Base-by-base conservation (phyloP, 305 asterid genomes). In the Fraxinus paxiana region DNA sequence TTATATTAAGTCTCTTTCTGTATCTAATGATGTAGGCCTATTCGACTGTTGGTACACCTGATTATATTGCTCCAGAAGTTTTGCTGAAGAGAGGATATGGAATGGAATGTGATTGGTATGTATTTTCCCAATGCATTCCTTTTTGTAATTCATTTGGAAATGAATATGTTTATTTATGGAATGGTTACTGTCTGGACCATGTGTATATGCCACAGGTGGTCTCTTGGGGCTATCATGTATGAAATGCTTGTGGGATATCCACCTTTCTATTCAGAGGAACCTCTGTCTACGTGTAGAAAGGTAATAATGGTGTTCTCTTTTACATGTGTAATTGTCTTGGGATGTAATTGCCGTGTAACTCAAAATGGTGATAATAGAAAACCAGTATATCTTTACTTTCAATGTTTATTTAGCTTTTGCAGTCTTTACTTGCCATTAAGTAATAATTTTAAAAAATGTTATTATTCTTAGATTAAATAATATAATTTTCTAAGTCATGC, bases 181-280 rank as follows among this genome's bases (percentile, higher is more conserved):
- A 85, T 78, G 28, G 78, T 38, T 61, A 80, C 79, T 76, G 79
- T 80, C 65, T 79, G 41, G 63, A 82, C 33, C 56, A 15, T 82
- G 28, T 81, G 59, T 81, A 54, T 67, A 71, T 78, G 73, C 63
- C 26, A 6, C 87, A 94, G 98, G 98, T 94, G 98, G 98, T 94
- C 98, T 82, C 94, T 93, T 33, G 98, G 98, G 74, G 97, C 97
- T 59, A 94, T 94, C 85, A 92, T 94, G 98, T 94, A 91, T 79
- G 98, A 92, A 88, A 94, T 92, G 98, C 97, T 94, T 13, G 95
- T 94, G 54, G 98, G 98, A 43, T 94, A 88, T 90, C 98, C 98
- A 22, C 98, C 98, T 30, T 94, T 94, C 86, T 94, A 94, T 82
- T 94, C 98, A 3, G 98, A 94, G 70, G 98, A 94, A 76, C 98